Percentiles rank a stretch among this genome's conserved stretches.
Evolutionary conservation across 2,329 filamentous ascomycete genomes (phyloP).

Genomic region (Epichloe sp.): DNA sequence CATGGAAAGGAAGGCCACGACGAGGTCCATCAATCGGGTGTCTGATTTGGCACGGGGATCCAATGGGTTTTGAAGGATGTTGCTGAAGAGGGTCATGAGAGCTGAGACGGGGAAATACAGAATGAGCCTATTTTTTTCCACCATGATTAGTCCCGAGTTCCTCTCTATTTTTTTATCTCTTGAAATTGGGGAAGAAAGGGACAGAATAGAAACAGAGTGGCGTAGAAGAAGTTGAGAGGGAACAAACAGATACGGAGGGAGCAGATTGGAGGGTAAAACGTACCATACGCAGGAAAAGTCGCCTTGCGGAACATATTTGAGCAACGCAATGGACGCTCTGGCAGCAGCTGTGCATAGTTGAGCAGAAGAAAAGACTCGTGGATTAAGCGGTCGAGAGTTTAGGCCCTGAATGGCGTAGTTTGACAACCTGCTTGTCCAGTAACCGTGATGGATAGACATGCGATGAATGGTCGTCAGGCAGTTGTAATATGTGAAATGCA

Average conservation of each 20-base stretch:
- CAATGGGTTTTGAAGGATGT: constrained; percentile 88
- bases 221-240: not conserved
- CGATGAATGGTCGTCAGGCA: constrained; percentile 94
- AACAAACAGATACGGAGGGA: not conserved
- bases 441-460: constrained; percentile 96
- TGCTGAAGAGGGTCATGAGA: constrained; percentile 87
- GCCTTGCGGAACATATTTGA: constrained; percentile 92
- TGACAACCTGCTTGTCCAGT: constrained; percentile 90
- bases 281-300: constrained; percentile 94
- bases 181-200: not conserved
- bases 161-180: not conserved
- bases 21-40: constrained; percentile 78
- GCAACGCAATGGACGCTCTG: constrained; percentile 78
- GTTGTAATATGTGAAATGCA: constrained; percentile 97
- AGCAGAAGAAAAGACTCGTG: constrained; percentile 85
- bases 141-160: no score
- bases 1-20: constrained; percentile 83
- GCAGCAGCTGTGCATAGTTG: constrained; percentile 87
- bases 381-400: constrained; percentile 82
- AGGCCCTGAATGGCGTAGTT: constrained; percentile 92
- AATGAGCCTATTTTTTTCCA: constrained; percentile 49
- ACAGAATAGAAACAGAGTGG: not conserved
- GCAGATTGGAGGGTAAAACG: constrained; percentile 21
- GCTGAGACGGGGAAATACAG: constrained; percentile 95
- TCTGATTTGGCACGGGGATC: constrained; percentile 82